Evolutionary conservation across 768 basidiomycete genomes (phyloP), one percentile per base, ranked within the genome.

Genomic region (Suillus alpinus): DNA sequence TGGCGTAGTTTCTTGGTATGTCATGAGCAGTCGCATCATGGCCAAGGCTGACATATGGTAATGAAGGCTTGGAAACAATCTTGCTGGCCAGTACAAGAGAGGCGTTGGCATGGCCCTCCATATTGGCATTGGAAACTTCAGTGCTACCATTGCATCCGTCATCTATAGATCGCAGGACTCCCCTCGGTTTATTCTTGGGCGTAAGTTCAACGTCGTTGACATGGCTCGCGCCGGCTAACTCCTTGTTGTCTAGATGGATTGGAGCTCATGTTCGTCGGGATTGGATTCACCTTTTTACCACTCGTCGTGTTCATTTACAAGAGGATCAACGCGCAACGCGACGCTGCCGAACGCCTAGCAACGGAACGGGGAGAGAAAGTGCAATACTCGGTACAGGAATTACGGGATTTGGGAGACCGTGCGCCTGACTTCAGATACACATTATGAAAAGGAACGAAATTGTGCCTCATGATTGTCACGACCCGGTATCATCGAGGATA

Each of bases 201-300:
- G 87, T 87, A 67, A 64, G 84, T 39, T 23, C 26, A 34, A 18
- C 23, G 51, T 29, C 51, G 18, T 5, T 14, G 23, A 8, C 7
- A 1, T 14, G 32, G 37, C 52, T 56, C 57, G 23, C 34, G 31
- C 8, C 8, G 23, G 8, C 20, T 37, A 6, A 53, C 5, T 9
- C 5, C 9, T 20, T 9, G 2, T 20, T 16, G 50, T 37, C n/a
- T 50, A 88, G 87, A 88, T 65, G 85, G 75, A 1, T 55, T 87
- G 14, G 86, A 87, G 69, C 74, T 89, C 23, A 86, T 86, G 85
- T 87, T 89, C 60, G 79, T 88, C 20, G 83, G 83, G 4, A 85
- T 91, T 36, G 87, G 88, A 0, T 74, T 88, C 65, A 75, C 88
- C 7, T 67, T 71, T 32, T 65, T 85, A 0, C 83, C 84, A 0